Evolutionary conservation across 2,329 filamentous ascomycete genomes (phyloP).

Genomic region (Fusarium subtropicale): DNA sequence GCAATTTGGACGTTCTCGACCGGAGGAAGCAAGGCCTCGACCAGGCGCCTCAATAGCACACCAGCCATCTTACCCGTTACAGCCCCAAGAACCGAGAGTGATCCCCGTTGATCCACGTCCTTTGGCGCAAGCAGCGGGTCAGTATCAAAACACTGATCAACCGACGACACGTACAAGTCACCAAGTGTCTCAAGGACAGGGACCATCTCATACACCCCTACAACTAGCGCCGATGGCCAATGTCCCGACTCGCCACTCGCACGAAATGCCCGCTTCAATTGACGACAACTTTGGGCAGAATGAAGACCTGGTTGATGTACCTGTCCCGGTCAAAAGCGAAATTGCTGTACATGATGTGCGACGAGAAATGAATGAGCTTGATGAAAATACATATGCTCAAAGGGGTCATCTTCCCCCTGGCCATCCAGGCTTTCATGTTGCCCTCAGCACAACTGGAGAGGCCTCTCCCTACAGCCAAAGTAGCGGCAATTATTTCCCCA

Average conservation of each 20-base stretch:
- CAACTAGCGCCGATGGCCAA: neutral
- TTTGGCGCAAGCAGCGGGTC: neutral
- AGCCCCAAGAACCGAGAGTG: neutral
- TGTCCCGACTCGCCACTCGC: neutral
- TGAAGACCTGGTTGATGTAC: neutral
- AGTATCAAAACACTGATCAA: neutral
- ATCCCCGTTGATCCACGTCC: neutral
- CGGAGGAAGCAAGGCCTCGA: too few relatives aligned
- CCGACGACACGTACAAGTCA: too few relatives aligned
- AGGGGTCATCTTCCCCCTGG: neutral
- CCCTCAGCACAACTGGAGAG: neutral
- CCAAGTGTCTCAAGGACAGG: neutral
- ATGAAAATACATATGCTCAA: neutral
- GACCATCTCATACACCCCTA: neutral
- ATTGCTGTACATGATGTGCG: neutral
- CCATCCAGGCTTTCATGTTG: neutral
- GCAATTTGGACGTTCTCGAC: neutral
- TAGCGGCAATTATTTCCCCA: neutral
- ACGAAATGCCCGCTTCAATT: neutral
- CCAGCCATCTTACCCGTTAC: neutral
- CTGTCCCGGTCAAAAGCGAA: neutral
- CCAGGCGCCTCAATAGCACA: neutral
- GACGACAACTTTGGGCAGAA: neutral
- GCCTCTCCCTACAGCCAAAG: neutral
- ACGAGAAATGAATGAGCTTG: neutral